Evolutionary conservation across 768 basidiomycete genomes (phyloP).

Genomic region (Boletus bicolor): DNA sequence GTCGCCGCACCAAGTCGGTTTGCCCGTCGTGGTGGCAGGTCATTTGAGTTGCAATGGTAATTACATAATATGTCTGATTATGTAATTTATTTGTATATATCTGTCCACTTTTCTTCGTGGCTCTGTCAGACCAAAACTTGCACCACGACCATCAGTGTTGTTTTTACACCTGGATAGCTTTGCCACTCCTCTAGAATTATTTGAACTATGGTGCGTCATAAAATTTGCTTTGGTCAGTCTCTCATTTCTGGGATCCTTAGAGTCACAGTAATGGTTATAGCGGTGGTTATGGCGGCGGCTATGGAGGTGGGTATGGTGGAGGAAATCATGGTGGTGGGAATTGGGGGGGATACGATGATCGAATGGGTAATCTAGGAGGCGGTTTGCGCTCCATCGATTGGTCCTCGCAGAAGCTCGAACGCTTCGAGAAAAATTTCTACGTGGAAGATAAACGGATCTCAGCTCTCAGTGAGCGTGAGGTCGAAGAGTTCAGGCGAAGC

Average conservation of each 20-base stretch:
- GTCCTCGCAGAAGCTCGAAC: conserved; percentile 65
- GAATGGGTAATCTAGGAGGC: conserved; percentile 78
- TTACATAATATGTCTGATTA: conserved; percentile 11
- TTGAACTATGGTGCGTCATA: conserved; percentile 19
- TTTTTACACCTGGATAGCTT: conserved; percentile 1
- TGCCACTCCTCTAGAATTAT: not conserved
- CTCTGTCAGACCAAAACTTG: conserved; percentile 9
- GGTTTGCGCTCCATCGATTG: conserved; percentile 85
- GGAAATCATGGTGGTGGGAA: conserved; percentile 25
- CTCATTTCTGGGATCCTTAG: conserved; percentile 14
- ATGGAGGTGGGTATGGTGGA: conserved; percentile 18
- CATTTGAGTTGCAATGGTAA: not conserved
- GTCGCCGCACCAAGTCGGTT: not conserved
- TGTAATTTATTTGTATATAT: conserved; percentile 7
- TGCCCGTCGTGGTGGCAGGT: no score
- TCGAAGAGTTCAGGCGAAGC: conserved; percentile 76
- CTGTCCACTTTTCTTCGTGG: conserved; percentile 21
- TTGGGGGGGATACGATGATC: conserved; percentile 49
- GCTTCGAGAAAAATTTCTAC: conserved; percentile 98
- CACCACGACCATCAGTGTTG: conserved; percentile 19
- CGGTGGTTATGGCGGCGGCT: conserved; percentile 35
- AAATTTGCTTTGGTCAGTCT: not conserved
- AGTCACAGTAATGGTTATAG: conserved; percentile 35
- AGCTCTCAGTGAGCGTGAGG: conserved; percentile 74
- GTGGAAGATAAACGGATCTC: conserved; percentile 85